Base-by-base conservation (phyloP, 345 rosid species). In the Eucalyptus tenuipes region DNA sequence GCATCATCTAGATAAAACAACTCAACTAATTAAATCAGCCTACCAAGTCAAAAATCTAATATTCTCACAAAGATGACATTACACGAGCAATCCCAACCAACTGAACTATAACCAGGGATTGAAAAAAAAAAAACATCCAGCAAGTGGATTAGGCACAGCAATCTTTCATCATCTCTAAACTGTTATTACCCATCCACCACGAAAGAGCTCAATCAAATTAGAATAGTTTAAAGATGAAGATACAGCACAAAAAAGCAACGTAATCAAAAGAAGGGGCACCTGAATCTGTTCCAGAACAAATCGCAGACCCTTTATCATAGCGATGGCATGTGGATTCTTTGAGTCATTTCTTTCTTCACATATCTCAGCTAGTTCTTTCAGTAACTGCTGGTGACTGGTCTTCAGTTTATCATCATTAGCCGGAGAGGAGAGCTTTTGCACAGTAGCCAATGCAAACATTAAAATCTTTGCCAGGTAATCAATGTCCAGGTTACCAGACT, bases 201-300 rank as follows among this genome's bases (percentile, higher is more conserved):
- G 3, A 18, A 75, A 75, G 82, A 37, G 47, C 27, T 37, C 47
- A 75, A 40, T 40, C 25, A 40, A 37, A 75, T 75, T 40, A 37
- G 47, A 20, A 40, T 75, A 75, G 47, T 40, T 20, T 40, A 75
- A 20, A 75, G 82, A 75, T 40, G 29, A 75, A 40, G 55, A 49
- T 86, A 33, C 61, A 5, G 45, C 25, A n/a, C 25, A 50, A 50
- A 12, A 71, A 79, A 17, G 53, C n/a, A 53, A 86, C 29, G 22
- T 17, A 2, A 42, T 29, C 33, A 18, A 14, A 45, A 61, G 42
- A 42, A 49, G 13, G 81, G 88, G 89, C 71, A 98, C 99, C 98
- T 94, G 98, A 92, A 96, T 95, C 93, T 97, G 96, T 92, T 95
- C 96, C 42, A 98, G 93, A 81, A 95, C 92, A 92, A 97, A 97